Evolutionary conservation across 78 protist genomes (phyloP).

Genomic region (Bodo saltans): DNA sequence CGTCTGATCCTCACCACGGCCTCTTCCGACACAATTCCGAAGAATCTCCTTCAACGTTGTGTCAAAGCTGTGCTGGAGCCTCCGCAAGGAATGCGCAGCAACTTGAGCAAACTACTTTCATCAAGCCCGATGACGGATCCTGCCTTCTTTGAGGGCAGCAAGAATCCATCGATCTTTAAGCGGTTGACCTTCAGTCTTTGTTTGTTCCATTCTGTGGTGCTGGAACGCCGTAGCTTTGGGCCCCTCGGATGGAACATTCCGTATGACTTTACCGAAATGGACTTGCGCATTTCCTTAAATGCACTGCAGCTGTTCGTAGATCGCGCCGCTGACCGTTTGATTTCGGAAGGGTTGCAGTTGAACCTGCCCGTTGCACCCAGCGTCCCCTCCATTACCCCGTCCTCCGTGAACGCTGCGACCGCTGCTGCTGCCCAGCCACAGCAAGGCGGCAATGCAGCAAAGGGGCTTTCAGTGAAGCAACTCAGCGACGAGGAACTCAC

Average conservation of each 20-base stretch:
- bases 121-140: background rate
- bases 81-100: slow-evolving; percentile 55
- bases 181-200: slow-evolving; percentile 47
- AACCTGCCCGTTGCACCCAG: background rate
- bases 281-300: slow-evolving; percentile 38
- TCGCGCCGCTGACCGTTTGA: background rate
- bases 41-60: slow-evolving; percentile 55
- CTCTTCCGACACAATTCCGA: slow-evolving; percentile 52
- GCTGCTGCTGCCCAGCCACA: no score
- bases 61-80: slow-evolving; percentile 64
- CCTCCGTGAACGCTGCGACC: background rate
- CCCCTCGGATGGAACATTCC: slow-evolving; percentile 75
- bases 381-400: background rate
- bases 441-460: no score
- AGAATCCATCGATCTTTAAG: slow-evolving; percentile 19
- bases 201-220: slow-evolving; percentile 73
- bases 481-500: no score
- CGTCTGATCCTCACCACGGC: slow-evolving; percentile 64
- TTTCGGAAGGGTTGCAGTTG: background rate
- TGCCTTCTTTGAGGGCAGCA: background rate
- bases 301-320: background rate
- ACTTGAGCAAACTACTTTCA: slow-evolving; percentile 29
- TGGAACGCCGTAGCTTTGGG: slow-evolving; percentile 75
- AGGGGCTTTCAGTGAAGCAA: no score
- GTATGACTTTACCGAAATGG: slow-evolving; percentile 63